Conservation (phyloP, 257 asterid species). For the Ehretia macrophylla region DNA sequence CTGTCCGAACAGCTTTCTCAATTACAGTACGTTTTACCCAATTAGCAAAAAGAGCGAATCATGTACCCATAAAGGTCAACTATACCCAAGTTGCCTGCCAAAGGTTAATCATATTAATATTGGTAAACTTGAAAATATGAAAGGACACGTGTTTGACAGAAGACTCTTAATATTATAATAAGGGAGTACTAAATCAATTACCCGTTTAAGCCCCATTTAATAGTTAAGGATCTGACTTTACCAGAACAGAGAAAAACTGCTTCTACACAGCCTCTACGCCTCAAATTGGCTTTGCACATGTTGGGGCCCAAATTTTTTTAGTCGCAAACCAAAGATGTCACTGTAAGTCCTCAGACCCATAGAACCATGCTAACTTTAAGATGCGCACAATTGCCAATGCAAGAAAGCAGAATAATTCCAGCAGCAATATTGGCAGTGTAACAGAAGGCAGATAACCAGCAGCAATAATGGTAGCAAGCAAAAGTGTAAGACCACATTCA, state of each 20-base stretch:
- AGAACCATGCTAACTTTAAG: slow-evolving; percentile 29
- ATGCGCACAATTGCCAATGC: slow-evolving; percentile 30
- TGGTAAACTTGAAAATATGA: slow-evolving; percentile 20
- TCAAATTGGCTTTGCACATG: slow-evolving; percentile 30
- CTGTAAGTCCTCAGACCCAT: slow-evolving; percentile 33
- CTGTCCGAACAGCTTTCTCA: slow-evolving; percentile 48
- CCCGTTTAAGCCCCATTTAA: slow-evolving; percentile 40
- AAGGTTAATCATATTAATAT: slow-evolving; percentile 51
- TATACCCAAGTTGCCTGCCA: slow-evolving; percentile 68
- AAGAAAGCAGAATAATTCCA: slow-evolving; percentile 37
- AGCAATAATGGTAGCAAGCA: slow-evolving; percentile 51
- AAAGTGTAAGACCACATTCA: slow-evolving; percentile 37
- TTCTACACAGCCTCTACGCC: slow-evolving; percentile 30
- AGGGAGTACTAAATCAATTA: slow-evolving; percentile 30
- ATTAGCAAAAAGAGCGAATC: slow-evolving; percentile 54
- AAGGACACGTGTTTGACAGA: slow-evolving; percentile 11
- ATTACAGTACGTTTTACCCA: slow-evolving; percentile 43
- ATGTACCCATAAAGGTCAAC: slow-evolving; percentile 53
- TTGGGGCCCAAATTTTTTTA: slow-evolving; percentile 23
- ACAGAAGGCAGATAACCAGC: slow-evolving; percentile 49
- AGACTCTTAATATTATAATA: slow-evolving; percentile 19
- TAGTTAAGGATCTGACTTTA: slow-evolving; percentile 28
- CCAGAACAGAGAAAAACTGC: slow-evolving; percentile 34
- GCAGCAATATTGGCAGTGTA: background rate
- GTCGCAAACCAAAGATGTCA: slow-evolving; percentile 23